Conservation (phyloP, 306 rosid genomes). For the Chamaecrista fasciculata region DNA sequence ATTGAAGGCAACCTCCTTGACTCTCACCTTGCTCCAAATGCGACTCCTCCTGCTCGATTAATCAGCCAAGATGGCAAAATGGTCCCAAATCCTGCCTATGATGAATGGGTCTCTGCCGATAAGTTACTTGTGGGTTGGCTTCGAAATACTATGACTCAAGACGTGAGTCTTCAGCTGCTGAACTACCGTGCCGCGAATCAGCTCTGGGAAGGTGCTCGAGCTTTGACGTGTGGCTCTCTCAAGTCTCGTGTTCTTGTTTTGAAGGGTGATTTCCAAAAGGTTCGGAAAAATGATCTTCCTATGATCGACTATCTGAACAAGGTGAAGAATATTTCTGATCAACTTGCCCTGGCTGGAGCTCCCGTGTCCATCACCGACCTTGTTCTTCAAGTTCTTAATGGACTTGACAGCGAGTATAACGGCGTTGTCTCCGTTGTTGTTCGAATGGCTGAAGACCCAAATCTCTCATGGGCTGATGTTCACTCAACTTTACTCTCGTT, state of each 20-base stretch:
- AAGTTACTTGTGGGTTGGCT: too few species aligned
- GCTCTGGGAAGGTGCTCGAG: too few species aligned
- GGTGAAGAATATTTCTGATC: background rate
- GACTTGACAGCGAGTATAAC: background rate
- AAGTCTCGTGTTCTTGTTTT: background rate
- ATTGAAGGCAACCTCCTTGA: too few species aligned
- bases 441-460: background rate
- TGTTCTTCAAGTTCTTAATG: background rate
- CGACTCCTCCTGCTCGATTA: too few species aligned
- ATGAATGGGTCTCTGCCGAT: too few species aligned
- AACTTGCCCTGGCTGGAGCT: background rate
- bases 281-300: background rate
- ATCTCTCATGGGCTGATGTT: background rate
- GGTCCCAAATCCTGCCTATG: too few species aligned
- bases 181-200: too few species aligned
- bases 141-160: too few species aligned
- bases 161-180: too few species aligned
- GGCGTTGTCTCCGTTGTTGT: background rate
- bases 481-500: background rate
- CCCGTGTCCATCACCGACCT: background rate
- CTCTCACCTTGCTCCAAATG: too few species aligned
- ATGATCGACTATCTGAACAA: background rate
- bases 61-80: too few species aligned
- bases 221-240: background rate
- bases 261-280: background rate